These are phyloP conservation scores for Sextonia rubra DNA, from an alignment of 164 flowering plant genomes.

Conservation along the genomic window DNA sequence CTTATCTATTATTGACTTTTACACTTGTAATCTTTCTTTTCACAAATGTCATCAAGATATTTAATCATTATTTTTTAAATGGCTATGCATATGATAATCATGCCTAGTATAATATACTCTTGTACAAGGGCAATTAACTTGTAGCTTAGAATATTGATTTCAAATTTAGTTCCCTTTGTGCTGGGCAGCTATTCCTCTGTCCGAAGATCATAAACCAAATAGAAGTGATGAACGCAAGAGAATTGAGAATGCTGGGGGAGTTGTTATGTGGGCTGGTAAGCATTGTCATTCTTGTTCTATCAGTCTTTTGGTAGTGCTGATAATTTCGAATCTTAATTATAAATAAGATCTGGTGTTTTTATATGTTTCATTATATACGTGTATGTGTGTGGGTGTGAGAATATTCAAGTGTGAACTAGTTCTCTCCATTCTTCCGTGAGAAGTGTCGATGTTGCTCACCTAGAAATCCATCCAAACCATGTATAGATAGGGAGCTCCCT, in stretches of 20 bases:
- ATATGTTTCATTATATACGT: too few relatives aligned
- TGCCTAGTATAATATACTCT: neutral
- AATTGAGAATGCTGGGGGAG: conserved; percentile 97
- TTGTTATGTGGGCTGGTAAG: conserved; percentile 98
- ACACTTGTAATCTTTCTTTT: neutral
- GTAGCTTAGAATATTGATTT: neutral
- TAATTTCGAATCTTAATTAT: too few relatives aligned
- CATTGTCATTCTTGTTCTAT: neutral
- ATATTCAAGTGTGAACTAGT: too few relatives aligned
- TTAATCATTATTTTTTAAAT: neutral
- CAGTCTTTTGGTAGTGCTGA: neutral
- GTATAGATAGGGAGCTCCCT: too few relatives aligned
- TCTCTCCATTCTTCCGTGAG: too few relatives aligned
- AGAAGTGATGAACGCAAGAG: conserved; percentile 94
- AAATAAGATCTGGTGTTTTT: too few relatives aligned
- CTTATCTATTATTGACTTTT: neutral
- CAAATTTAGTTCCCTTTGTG: neutral
- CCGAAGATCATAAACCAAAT: conserved; percentile 98
- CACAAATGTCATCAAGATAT: neutral
- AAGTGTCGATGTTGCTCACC: too few relatives aligned
- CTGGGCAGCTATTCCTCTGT: conserved; percentile 77
- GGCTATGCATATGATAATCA: neutral
- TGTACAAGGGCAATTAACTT: neutral
- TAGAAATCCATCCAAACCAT: too few relatives aligned
- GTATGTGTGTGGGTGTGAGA: too few relatives aligned